Percentiles rank a stretch among this genome's conserved stretches.
Conservation (phyloP, 257 asterid species). For the Buddleja alternifolia region DNA sequence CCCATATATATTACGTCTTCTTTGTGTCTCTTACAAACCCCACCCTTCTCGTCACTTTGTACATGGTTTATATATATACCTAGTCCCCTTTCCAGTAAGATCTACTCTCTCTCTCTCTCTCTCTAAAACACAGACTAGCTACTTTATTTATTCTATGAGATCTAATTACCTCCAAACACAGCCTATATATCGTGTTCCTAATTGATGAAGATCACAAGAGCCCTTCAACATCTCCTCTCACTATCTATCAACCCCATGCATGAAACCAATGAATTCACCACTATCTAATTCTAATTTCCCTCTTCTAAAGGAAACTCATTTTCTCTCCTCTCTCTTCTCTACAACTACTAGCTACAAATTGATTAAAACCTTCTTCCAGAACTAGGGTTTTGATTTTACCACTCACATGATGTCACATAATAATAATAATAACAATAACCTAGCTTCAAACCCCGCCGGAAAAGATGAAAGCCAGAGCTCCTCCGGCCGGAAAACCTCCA, state of each 20-base stretch:
- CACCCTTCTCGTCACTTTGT: background rate
- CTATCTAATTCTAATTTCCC: constrained; percentile 51
- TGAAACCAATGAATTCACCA: constrained; percentile 53
- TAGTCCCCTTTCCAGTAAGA: background rate
- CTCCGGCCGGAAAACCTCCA: constrained; percentile 27
- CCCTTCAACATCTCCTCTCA: constrained; percentile 49
- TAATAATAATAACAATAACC: background rate
- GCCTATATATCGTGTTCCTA: constrained; percentile 10
- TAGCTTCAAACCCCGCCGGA: constrained; percentile 31
- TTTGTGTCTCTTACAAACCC: constrained; percentile 33
- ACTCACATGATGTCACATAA: constrained; percentile 32
- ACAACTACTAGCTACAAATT: background rate
- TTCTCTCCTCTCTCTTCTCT: constrained; percentile 10
- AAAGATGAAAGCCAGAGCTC: constrained; percentile 40
- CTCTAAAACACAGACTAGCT: background rate
- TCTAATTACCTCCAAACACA: constrained; percentile 33
- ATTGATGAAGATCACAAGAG: constrained; percentile 69
- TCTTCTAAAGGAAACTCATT: constrained; percentile 46
- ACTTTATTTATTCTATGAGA: constrained; percentile 44
- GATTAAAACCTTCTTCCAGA: background rate
- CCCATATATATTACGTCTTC: constrained; percentile 22
- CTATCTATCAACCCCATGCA: constrained; percentile 54
- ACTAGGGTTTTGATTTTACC: constrained; percentile 4
- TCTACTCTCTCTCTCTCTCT: constrained; percentile 14
- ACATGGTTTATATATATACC: background rate